phyloP scores from a whole-genome alignment of 257 asterid genomes.

The Solanum virginianum region DNA sequence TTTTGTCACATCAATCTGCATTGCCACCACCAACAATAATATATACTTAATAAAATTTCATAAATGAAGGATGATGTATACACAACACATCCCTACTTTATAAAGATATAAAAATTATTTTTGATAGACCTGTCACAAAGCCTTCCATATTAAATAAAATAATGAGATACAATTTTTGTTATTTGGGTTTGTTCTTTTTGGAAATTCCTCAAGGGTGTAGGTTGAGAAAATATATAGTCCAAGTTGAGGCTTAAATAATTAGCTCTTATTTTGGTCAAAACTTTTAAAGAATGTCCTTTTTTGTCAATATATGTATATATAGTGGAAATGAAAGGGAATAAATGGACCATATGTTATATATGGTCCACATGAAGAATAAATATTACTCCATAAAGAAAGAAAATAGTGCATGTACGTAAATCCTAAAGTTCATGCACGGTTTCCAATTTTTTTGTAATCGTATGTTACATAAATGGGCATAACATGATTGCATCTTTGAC shows the following conservation, averaged over 20 bases:
- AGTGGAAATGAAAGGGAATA: background rate
- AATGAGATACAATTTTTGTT: background rate
- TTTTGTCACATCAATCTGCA: background rate
- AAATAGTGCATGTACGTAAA: conserved; percentile 16
- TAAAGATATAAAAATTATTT: background rate
- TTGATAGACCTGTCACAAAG: background rate
- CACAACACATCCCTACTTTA: background rate
- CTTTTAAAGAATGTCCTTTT: background rate
- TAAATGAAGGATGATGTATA: background rate
- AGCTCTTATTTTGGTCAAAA: background rate
- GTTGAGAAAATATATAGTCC: background rate
- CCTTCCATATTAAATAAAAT: background rate
- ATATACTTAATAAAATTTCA: background rate
- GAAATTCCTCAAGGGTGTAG: too few species aligned
- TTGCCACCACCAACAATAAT: background rate
- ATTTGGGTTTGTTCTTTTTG: background rate
- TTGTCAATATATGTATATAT: background rate
- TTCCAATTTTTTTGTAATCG: conserved; percentile 1
- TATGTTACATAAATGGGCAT: background rate
- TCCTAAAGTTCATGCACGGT: conserved; percentile 31
- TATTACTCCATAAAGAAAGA: background rate
- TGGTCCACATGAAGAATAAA: background rate
- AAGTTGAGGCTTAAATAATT: background rate
- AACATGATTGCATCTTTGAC: background rate
- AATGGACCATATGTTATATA: conserved; percentile 4